Evolutionary conservation across 1,139 yeast genomes (phyloP).

Genomic region (Candida sojae): DNA sequence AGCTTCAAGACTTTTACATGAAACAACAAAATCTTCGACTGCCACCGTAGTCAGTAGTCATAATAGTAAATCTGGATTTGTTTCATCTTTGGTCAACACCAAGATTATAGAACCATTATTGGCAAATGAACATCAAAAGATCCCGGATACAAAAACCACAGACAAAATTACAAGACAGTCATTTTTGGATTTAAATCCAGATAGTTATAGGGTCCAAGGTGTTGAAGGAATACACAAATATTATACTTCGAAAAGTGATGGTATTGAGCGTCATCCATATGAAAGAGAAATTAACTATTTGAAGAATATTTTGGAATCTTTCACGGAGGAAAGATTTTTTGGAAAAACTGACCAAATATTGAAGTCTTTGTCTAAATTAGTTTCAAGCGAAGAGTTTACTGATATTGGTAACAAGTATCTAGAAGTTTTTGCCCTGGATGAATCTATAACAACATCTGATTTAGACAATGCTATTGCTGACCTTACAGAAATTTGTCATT

Average conservation of each 20-base stretch:
- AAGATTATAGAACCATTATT: neutral
- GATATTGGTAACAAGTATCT: constrained; percentile 40
- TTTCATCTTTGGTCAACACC: neutral
- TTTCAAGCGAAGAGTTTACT: constrained; percentile 28
- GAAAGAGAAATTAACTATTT: constrained; percentile 12
- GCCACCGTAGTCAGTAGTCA: neutral
- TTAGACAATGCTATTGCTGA: constrained; percentile 30
- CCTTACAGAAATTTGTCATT: constrained; percentile 28
- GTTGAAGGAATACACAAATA: neutral
- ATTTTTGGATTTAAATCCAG: constrained; percentile 5
- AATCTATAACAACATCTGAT: constrained; percentile 24
- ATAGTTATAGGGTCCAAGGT: constrained; percentile 1
- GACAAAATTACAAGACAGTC: constrained; percentile 6
- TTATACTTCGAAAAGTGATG: constrained; percentile 12
- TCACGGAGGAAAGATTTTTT: constrained; percentile 60
- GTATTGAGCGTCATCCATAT: constrained; percentile 9
- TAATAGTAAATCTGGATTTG: neutral
- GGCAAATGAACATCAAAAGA: neutral
- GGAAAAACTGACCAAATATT: constrained; percentile 73
- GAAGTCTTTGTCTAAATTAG: constrained; percentile 50
- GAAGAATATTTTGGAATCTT: constrained; percentile 13
- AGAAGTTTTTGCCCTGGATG: constrained; percentile 34
- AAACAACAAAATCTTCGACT: neutral
- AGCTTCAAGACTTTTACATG: neutral
- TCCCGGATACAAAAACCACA: neutral